Base-by-base conservation (phyloP, 1,139 yeast genomes). In the Geotrichum fermentans region DNA sequence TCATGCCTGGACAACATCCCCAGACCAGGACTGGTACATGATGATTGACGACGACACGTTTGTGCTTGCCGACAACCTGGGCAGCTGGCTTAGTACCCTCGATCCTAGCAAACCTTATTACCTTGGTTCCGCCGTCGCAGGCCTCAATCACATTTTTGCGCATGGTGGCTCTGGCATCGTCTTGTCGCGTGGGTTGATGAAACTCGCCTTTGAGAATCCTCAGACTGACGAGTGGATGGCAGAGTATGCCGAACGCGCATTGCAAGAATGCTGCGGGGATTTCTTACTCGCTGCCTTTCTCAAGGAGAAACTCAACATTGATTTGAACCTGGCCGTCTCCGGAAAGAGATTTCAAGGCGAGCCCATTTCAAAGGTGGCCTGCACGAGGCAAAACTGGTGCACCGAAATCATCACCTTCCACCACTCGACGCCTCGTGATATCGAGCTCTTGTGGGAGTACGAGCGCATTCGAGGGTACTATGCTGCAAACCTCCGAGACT, bases 31-130 rank as follows among this genome's bases (percentile, higher is more conserved):
- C 38, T 68, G 72, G 72, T 68, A 61, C 54, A 52, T 67, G 30
- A 61, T 69, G 55, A 63, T 67, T 53, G 72, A 68, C 50, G 72
- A 62, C 20, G 72, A 69, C 52, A 58, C 69, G 5, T 69, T 59
- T 51, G 50, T 67, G 26, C 45, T 65, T 48, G 55, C 60, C 52
- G 65, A 61, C 51, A 61, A 59, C 36, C 45, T 67, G 47, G 52
- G 62, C 30, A 49, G 43, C 11, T 60, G 60, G 58, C 59, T 67
- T 20, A 35, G 50, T 17, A 53, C 56, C 33, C 52, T 61, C 30
- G 61, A 66, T 49, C 61, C 64, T 30, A 52, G 52, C 26, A 50
- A 63, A 45, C 59, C 65, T 16, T 52, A 57, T 24, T 67, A 65
- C 52, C 43, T 66, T 51, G 55, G 52, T 11, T 47, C 53, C 13